A percentile compares a stretch with the other conserved stretches of the same genome.
Evolutionary conservation across 1,139 yeast genomes (phyloP).

Genomic region (Sugiyamaella paludigena): DNA sequence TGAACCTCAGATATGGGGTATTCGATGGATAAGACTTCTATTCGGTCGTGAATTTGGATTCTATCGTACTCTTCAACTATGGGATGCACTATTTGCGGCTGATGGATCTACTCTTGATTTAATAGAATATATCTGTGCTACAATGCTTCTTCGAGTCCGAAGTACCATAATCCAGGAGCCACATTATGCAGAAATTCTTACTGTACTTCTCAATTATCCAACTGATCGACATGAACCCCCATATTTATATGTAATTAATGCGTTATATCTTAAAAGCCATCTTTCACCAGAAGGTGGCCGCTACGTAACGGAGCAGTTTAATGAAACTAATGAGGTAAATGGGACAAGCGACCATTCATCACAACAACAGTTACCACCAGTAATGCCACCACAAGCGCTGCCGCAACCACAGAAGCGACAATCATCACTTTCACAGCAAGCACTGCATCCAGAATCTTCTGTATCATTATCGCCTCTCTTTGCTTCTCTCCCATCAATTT

Average conservation of each 20-base stretch:
- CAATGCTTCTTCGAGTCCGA: conserved; percentile 36
- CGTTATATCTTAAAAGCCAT: conserved; percentile 32
- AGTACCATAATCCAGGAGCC: conserved; percentile 26
- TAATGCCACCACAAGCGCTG: conserved; percentile 1
- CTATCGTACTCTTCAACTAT: conserved; percentile 31
- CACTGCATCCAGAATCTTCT: not conserved
- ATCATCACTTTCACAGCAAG: not conserved
- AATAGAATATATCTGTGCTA: conserved; percentile 38
- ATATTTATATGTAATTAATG: conserved; percentile 31
- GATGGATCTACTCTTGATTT: conserved; percentile 31
- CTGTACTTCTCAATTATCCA: conserved; percentile 36
- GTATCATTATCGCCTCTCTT: conserved; percentile 15
- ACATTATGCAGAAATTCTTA: conserved; percentile 34
- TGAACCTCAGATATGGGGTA: conserved; percentile 62
- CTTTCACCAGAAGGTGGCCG: conserved; percentile 31
- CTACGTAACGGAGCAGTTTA: conserved; percentile 30
- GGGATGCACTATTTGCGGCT: conserved; percentile 43
- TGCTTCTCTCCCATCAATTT: conserved; percentile 9
- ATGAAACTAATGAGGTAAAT: conserved; percentile 1
- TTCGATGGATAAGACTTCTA: conserved; percentile 52
- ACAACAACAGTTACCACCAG: too few species aligned
- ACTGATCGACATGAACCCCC: conserved; percentile 17
- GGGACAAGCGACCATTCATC: not conserved
- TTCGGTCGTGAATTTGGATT: conserved; percentile 50
- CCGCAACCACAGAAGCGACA: conserved; percentile 7